Conservation (phyloP, 345 rosid genomes). For the Lepidium aucheri region DNA sequence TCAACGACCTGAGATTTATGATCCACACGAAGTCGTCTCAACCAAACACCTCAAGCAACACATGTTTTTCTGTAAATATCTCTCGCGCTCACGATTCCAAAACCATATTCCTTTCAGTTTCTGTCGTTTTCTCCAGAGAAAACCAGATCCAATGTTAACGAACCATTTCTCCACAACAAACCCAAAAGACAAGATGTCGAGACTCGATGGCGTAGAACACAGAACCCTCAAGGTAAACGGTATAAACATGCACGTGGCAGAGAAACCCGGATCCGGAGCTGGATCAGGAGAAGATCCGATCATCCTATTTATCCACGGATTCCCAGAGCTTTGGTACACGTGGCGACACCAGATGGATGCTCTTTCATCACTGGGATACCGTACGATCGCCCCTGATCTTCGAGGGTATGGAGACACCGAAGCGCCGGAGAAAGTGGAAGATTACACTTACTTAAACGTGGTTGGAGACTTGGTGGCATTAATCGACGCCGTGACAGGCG, state of each 20-base stretch:
- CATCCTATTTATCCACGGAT: slow-evolving; percentile 70
- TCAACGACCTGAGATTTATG: too few relatives aligned
- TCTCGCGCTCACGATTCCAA: not conserved
- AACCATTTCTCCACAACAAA: not conserved
- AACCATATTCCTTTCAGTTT: not conserved
- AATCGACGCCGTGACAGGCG: slow-evolving; percentile 35
- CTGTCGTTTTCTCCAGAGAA: not conserved
- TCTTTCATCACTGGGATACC: slow-evolving; percentile 60
- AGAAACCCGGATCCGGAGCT: slow-evolving; percentile 37
- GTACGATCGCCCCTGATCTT: slow-evolving; percentile 76
- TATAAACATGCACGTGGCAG: slow-evolving; percentile 68
- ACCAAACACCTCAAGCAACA: not conserved
- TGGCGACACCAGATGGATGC: slow-evolving; percentile 78
- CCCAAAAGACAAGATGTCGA: not conserved
- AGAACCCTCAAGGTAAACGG: slow-evolving; percentile 48
- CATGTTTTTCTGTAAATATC: not conserved
- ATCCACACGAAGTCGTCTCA: not conserved
- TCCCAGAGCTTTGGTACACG: slow-evolving; percentile 80
- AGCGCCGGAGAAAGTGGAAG: slow-evolving; percentile 35
- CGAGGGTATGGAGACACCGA: slow-evolving; percentile 78
- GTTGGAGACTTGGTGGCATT: slow-evolving; percentile 53
- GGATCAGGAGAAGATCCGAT: slow-evolving; percentile 25
- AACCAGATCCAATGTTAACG: not conserved
- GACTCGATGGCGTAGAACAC: slow-evolving; percentile 47
- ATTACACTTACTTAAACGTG: slow-evolving; percentile 43